phyloP scores from a whole-genome alignment of 2,329 filamentous ascomycete species.

The Madurella mycetomatis region DNA sequence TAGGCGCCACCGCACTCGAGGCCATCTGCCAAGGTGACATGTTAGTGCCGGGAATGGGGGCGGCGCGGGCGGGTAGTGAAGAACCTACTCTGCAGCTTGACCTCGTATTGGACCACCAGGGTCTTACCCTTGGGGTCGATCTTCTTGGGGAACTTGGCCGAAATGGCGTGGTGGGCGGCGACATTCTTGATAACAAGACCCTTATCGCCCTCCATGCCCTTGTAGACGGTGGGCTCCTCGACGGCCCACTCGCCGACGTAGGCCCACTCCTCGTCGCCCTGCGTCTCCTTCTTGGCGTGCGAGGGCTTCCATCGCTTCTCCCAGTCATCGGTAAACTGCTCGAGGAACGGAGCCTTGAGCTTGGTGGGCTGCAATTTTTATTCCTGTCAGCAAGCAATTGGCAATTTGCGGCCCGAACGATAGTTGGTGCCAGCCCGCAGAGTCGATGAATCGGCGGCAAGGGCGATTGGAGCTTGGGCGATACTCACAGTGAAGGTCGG shows the following conservation, averaged over 20 bases:
- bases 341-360: constrained; percentile 89
- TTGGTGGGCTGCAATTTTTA: constrained; percentile 66
- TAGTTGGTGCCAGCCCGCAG: not conserved
- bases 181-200: constrained; percentile 97
- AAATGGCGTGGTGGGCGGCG: constrained; percentile 98
- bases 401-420: not conserved
- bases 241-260: constrained; percentile 96
- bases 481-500: constrained; percentile 82
- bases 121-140: constrained; percentile 97
- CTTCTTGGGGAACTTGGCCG: constrained; percentile 94
- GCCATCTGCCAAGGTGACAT: constrained; percentile 56
- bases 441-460: constrained; percentile 2
- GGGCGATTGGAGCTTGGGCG: constrained; percentile 9
- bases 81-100: constrained; percentile 91
- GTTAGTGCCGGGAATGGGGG: constrained; percentile 3
- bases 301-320: constrained; percentile 89
- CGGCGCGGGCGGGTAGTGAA: not conserved
- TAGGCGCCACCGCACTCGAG: constrained; percentile 98
- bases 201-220: constrained; percentile 92
- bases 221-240: constrained; percentile 85
- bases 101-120: constrained; percentile 96
- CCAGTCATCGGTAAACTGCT: constrained; percentile 98
- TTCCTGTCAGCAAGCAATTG: constrained; percentile 12
- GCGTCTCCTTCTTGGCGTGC: constrained; percentile 89
- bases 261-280: constrained; percentile 79